Percentiles rank a stretch among this genome's conserved stretches.
Evolutionary conservation across 495 filamentous ascomycete genomes (phyloP).

Genomic region (Alectoria sarmentosa): DNA sequence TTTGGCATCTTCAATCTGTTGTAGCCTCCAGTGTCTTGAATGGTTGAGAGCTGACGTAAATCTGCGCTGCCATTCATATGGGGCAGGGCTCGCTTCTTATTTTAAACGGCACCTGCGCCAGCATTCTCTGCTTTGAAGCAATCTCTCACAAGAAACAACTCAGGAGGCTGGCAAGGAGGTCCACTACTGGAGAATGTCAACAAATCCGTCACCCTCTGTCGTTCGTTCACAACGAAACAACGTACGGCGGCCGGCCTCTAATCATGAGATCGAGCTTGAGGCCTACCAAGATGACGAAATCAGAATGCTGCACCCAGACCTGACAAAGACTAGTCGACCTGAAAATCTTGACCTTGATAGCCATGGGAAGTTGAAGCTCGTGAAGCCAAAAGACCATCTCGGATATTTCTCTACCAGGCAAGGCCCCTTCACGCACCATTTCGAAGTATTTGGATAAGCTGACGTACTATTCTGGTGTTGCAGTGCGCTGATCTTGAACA

Average conservation of each 20-base stretch:
- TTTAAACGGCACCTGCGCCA: too few species aligned
- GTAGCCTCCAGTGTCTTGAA: neutral
- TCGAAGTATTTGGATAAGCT: neutral
- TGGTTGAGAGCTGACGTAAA: neutral
- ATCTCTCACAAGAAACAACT: too few species aligned
- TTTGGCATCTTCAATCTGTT: neutral
- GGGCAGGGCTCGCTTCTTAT: too few species aligned
- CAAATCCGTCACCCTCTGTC: neutral
- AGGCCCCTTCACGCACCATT: neutral
- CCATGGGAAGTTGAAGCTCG: neutral
- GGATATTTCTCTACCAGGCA: slow-evolving; percentile 5
- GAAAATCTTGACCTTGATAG: neutral
- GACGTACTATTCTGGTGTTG: neutral
- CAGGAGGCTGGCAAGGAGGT: neutral
- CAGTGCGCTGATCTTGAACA: neutral
- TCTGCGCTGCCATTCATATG: neutral
- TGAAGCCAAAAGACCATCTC: neutral
- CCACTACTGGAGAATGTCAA: neutral
- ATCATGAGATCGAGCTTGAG: too few species aligned
- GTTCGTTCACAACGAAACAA: too few species aligned
- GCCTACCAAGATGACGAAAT: too few species aligned
- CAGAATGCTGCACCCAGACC: neutral
- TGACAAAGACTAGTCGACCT: neutral
- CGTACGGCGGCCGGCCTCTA: too few species aligned
- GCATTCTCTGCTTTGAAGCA: neutral